Conservation (phyloP, 2,329 filamentous ascomycete genomes). For the Knufia fluminis region DNA sequence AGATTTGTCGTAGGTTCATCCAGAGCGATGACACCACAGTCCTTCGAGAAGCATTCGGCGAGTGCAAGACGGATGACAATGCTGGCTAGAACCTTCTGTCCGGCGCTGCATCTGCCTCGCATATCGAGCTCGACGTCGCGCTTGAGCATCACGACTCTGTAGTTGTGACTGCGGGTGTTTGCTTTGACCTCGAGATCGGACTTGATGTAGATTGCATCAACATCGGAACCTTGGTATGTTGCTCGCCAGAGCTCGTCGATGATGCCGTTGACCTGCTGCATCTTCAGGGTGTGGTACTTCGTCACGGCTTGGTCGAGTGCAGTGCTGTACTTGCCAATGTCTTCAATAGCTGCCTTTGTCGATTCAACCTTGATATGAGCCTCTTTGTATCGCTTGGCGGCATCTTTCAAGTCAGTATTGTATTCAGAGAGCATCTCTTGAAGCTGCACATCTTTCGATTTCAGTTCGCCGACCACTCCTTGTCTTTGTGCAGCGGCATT, state of each 20-base stretch:
- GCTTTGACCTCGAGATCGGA: conserved; percentile 71
- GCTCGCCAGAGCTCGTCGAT: conserved; percentile 93
- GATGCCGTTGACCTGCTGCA: conserved; percentile 96
- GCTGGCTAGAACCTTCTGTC: conserved; percentile 89
- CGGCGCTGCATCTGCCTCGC: conserved; percentile 92
- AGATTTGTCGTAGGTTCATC: conserved; percentile 98
- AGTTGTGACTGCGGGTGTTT: conserved; percentile 69
- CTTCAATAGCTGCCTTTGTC: conserved; percentile 85
- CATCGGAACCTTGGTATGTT: conserved; percentile 94
- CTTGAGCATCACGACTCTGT: conserved; percentile 96
- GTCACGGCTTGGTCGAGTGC: conserved; percentile 95
- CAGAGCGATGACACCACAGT: conserved; percentile 90
- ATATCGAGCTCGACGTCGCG: conserved; percentile 98
- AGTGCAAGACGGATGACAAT: conserved; percentile 96
- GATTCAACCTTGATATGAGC: conserved; percentile 83
- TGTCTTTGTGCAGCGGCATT: conserved; percentile 63
- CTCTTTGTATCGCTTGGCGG: conserved; percentile 71
- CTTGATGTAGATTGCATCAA: conserved; percentile 90
- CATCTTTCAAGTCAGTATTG: conserved; percentile 77
- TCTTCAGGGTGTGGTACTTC: conserved; percentile 91
- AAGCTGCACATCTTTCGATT: conserved; percentile 75
- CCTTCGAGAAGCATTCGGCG: conserved; percentile 91
- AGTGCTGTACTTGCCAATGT: conserved; percentile 69
- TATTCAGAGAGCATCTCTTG: conserved; percentile 65
- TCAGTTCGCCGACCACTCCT: conserved; percentile 66